phyloP scores from a whole-genome alignment of 768 basidiomycete genomes.

The Cyclocybe aegerita region DNA sequence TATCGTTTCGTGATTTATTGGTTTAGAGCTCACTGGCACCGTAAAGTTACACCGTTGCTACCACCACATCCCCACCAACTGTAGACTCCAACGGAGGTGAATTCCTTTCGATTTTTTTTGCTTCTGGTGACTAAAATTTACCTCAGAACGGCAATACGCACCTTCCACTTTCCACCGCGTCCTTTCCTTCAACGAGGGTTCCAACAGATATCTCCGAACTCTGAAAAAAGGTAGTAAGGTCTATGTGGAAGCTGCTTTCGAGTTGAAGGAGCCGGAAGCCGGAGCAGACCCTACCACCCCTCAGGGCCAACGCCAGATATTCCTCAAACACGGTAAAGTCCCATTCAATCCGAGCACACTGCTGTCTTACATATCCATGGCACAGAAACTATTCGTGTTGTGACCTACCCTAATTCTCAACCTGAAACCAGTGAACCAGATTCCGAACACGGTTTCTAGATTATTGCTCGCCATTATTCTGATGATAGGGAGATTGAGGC shows the following conservation, averaged over 20 bases:
- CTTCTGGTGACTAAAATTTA: background rate
- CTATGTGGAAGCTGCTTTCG: slow-evolving; percentile 78
- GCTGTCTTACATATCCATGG: slow-evolving; percentile 3
- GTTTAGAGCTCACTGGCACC: background rate
- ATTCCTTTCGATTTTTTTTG: slow-evolving; percentile 17
- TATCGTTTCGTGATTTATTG: background rate
- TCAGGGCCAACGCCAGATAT: slow-evolving; percentile 78
- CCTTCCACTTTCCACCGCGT: slow-evolving; percentile 76
- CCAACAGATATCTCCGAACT: slow-evolving; percentile 64
- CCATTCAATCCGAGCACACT: background rate
- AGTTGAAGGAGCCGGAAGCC: slow-evolving; percentile 70
- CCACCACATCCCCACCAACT: slow-evolving; percentile 59
- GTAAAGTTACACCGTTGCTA: slow-evolving; percentile 75
- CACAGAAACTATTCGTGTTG: slow-evolving; percentile 54
- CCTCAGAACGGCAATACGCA: slow-evolving; percentile 48
- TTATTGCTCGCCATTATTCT: slow-evolving; percentile 11
- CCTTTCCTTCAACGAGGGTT: slow-evolving; percentile 62
- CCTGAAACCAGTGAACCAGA: slow-evolving; percentile 6
- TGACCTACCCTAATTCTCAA: slow-evolving; percentile 29
- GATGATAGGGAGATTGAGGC: slow-evolving; percentile 39
- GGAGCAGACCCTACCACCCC: slow-evolving; percentile 65
- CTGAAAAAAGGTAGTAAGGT: slow-evolving; percentile 74
- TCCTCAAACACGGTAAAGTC: slow-evolving; percentile 71
- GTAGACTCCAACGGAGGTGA: slow-evolving; percentile 61
- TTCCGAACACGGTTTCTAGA: background rate